Evolutionary conservation across 1,284 basidiomycete species (phyloP).

Genomic region (Tilletia walkeri): DNA sequence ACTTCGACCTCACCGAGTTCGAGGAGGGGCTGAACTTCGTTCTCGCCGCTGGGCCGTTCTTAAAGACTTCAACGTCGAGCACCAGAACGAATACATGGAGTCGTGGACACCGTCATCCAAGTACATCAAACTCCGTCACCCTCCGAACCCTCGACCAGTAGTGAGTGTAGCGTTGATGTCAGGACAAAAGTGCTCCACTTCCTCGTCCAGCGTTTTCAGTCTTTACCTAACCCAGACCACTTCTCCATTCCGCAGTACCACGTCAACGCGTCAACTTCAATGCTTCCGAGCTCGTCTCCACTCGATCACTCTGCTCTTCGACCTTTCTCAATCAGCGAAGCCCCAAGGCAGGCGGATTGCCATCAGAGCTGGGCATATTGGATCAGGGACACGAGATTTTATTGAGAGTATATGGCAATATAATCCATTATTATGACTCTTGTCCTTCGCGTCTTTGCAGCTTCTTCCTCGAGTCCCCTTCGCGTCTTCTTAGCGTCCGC

Average conservation of each 20-base stretch:
- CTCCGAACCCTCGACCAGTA: constrained; percentile 21
- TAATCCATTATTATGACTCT: too few species aligned
- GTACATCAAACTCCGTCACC: constrained; percentile 42
- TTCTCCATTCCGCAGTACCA: constrained; percentile 55
- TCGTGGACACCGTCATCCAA: constrained; percentile 51
- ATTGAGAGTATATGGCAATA: too few species aligned
- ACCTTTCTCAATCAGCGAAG: constrained; percentile 46
- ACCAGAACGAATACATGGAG: constrained; percentile 52
- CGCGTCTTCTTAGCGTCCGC: too few species aligned
- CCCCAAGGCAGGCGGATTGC: constrained; percentile 36
- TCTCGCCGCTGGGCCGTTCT: constrained; percentile 48
- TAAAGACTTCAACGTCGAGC: constrained; percentile 53
- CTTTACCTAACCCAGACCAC: constrained; percentile 48
- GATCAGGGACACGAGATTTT: too few species aligned
- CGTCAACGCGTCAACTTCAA: constrained; percentile 55
- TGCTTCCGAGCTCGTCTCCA: constrained; percentile 43
- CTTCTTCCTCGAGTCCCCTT: too few species aligned
- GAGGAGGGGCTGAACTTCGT: constrained; percentile 54
- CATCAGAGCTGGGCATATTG: too few species aligned
- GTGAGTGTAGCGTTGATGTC: constrained; percentile 48
- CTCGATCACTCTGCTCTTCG: constrained; percentile 44
- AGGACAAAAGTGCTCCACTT: constrained; percentile 50
- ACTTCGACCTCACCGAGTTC: constrained; percentile 54
- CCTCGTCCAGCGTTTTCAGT: constrained; percentile 53
- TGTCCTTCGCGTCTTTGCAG: too few species aligned